These are phyloP conservation scores for Tetrapisispora fleetii DNA, from an alignment of 805 yeast genomes.

Conservation along the genomic window DNA sequence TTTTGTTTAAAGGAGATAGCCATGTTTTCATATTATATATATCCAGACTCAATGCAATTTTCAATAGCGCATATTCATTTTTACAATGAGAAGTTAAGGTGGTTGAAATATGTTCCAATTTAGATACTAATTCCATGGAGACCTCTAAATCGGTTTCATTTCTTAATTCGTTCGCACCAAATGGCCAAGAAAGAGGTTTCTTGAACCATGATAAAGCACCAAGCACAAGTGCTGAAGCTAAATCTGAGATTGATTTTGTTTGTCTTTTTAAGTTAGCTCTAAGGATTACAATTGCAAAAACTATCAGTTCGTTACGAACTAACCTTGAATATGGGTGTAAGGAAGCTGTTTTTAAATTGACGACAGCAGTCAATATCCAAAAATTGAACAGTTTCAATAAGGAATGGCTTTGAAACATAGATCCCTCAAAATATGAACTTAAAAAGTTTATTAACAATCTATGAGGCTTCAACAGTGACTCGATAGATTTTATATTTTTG, in stretches of 20 bases:
- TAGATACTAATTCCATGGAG: conserved; percentile 40
- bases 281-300: conserved; percentile 57
- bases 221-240: conserved; percentile 43
- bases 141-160: conserved; percentile 58
- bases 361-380: conserved; percentile 47
- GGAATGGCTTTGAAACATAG: conserved; percentile 61
- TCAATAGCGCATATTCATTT: conserved; percentile 43
- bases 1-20: conserved; percentile 40
- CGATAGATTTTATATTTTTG: conserved; percentile 40
- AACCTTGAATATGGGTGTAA: conserved; percentile 74
- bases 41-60: conserved; percentile 67
- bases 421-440: conserved; percentile 70
- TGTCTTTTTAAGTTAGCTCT: conserved; percentile 42
- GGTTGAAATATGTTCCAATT: conserved; percentile 11
- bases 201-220: conserved; percentile 77
- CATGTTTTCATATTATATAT: conserved; percentile 63
- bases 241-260: conserved; percentile 34
- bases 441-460: conserved; percentile 55
- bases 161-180: conserved; percentile 69
- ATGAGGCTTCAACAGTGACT: conserved; percentile 55
- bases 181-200: conserved; percentile 57
- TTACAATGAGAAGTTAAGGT: conserved; percentile 28
- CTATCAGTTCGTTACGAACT: conserved; percentile 62
- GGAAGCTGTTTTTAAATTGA: conserved; percentile 47
- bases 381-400: conserved; percentile 59